Base-by-base conservation (phyloP, 306 rosid species). In the Inga laurina region DNA sequence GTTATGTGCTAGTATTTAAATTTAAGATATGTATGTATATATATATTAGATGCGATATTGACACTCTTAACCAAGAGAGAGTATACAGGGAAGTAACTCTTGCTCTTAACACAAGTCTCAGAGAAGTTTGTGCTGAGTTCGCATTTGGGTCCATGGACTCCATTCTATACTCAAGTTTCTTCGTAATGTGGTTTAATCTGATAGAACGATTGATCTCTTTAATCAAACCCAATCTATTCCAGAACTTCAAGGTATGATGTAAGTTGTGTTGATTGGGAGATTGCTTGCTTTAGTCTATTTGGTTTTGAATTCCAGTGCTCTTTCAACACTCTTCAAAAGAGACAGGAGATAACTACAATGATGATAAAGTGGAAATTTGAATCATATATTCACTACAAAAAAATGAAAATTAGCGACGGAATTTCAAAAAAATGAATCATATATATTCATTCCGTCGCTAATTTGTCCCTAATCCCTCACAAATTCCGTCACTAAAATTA, bases 131-230 rank as follows among this genome's bases (percentile, higher is more conserved):
- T 19, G 98, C 99, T 4, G 96, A 92, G 82, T 95, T 93, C 91
- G 92, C 98, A 0, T 95, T 81, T 97, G 98, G 27, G 83, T 92
- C 35, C 92, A 97, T 41, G 98, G 97, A 62, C 98, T 93, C 76
- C 93, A 92, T 44, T 84, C 89, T 9, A 88, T 93, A 78, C 97
- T 93, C 91, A 92, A 95, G 70, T 95, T 93, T 82, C 97, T 95
- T 54, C 90, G 91, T 57, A 91, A 93, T 19, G 90, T 95, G 56
- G 96, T 93, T 18, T 84, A 92, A 68, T 91, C 99, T 43, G 90
- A 91, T 48, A 79, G 85, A 7, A 95, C 98, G 14, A 88, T 93
- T 51, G 64, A 88, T 21, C 87, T 95, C 65, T 95, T 95, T 78
- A 83, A 81, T 70, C 91, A 89, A 78, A 89, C 92, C 21, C 98